These are phyloP conservation scores for Malassezia arunalokei DNA, from an alignment of 1,284 basidiomycete species.

Conservation along the genomic window DNA sequence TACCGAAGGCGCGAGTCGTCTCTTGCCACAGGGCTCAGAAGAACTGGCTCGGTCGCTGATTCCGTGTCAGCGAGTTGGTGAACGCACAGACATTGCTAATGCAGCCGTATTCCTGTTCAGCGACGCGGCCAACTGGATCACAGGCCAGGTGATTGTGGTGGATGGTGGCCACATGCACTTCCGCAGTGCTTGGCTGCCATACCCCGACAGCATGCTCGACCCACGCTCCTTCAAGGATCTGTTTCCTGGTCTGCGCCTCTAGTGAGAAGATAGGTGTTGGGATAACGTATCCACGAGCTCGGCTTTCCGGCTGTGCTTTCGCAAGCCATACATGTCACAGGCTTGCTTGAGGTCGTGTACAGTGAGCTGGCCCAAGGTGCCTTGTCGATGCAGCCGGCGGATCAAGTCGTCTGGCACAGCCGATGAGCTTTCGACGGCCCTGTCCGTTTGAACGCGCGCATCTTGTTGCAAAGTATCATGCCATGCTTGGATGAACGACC, in stretches of 20 bases:
- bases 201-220: conserved; percentile 33
- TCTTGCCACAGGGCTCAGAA: conserved; percentile 51
- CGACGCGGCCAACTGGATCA: conserved; percentile 67
- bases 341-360: conserved; percentile 19
- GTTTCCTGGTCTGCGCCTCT: conserved; percentile 18
- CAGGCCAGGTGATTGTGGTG: conserved; percentile 50
- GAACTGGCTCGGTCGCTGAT: conserved; percentile 24
- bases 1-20: conserved; percentile 72
- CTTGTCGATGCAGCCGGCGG: conserved; percentile 1
- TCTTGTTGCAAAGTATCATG: conserved; percentile 60
- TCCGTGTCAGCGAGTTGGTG: conserved; percentile 40
- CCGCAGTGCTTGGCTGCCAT: conserved; percentile 34
- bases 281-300: conserved; percentile 29
- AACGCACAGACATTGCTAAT: conserved; percentile 61
- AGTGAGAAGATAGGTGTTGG: conserved; percentile 16
- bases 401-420: neutral
- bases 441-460: conserved; percentile 11
- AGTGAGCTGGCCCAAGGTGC: conserved; percentile 2
- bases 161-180: conserved; percentile 18
- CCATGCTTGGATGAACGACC: conserved; percentile 62
- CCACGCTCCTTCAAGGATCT: conserved; percentile 24
- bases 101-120: conserved; percentile 77
- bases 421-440: neutral
- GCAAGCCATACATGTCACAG: conserved; percentile 27
- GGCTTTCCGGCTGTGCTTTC: conserved; percentile 32